phyloP scores from a whole-genome alignment of 805 yeast species.

The Candida coquimbonensis region DNA sequence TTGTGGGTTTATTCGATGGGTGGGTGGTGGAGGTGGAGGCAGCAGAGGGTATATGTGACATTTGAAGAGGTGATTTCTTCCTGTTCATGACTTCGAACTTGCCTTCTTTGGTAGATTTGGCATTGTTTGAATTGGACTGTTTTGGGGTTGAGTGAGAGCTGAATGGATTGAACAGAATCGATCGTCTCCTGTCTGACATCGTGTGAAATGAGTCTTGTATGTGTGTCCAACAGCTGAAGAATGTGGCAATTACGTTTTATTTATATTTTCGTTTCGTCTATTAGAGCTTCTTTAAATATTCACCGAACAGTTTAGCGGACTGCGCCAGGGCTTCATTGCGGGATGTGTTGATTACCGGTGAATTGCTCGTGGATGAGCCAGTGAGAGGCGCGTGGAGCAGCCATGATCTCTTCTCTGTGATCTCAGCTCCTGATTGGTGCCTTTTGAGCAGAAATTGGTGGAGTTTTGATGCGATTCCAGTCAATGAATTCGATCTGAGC shows the following conservation, averaged over 20 bases:
- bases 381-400: neutral
- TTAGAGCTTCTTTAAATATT: neutral
- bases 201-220: neutral
- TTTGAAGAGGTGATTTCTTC: conserved; percentile 17
- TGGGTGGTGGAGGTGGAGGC: neutral
- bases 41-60: neutral
- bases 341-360: neutral
- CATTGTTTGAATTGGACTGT: neutral
- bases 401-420: too few relatives aligned
- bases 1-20: neutral
- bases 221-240: neutral
- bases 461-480: neutral
- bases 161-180: conserved; percentile 19
- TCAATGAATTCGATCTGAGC: neutral
- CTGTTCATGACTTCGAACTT: conserved; percentile 23
- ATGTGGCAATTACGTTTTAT: neutral
- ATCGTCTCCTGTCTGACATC: conserved; percentile 17
- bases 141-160: conserved; percentile 1
- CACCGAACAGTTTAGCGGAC: neutral
- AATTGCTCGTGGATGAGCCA: neutral
- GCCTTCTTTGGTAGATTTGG: conserved; percentile 5
- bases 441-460: too few relatives aligned
- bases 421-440: too few relatives aligned
- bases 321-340: conserved; percentile 5
- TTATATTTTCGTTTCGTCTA: too few relatives aligned